These are phyloP conservation scores for Sugiyamaella boreocaroliniensis DNA, from an alignment of 805 yeast species.

Conservation along the genomic window DNA sequence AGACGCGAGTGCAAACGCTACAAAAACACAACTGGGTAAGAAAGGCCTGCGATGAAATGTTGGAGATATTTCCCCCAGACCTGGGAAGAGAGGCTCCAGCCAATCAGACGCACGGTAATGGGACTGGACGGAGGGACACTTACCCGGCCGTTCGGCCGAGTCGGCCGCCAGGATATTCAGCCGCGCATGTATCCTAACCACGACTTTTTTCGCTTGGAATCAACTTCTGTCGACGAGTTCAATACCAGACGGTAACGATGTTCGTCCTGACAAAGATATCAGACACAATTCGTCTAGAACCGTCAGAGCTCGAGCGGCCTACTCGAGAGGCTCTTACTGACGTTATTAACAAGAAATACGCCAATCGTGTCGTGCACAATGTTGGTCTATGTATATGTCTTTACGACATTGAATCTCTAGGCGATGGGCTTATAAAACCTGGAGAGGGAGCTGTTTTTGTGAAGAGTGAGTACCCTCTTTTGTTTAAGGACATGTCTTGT, in stretches of 20 bases:
- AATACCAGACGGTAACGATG: conserved; percentile 40
- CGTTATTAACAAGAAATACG: conserved; percentile 76
- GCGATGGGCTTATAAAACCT: conserved; percentile 84
- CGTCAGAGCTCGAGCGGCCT: conserved; percentile 70
- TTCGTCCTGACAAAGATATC: conserved; percentile 74
- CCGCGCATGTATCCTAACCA: neutral
- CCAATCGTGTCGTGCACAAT: conserved; percentile 77
- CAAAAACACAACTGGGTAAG: neutral
- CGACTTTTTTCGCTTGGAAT: neutral
- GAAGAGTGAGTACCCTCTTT: conserved; percentile 29
- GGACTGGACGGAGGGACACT: conserved; percentile 2
- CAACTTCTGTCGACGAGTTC: too few relatives aligned
- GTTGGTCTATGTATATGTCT: conserved; percentile 79
- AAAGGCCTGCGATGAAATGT: neutral
- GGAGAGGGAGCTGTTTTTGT: conserved; percentile 91
- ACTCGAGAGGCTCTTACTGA: conserved; percentile 66
- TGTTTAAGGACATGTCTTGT: neutral
- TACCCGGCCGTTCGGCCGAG: conserved; percentile 4
- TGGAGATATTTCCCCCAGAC: neutral
- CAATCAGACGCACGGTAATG: neutral
- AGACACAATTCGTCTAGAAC: conserved; percentile 84
- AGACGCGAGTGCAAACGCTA: neutral
- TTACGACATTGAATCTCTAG: conserved; percentile 75
- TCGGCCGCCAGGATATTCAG: neutral
- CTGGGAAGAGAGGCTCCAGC: neutral